Percentiles rank a stretch among this genome's conserved stretches.
Conservation (phyloP, 345 rosid genomes). For the Punica granatum region DNA sequence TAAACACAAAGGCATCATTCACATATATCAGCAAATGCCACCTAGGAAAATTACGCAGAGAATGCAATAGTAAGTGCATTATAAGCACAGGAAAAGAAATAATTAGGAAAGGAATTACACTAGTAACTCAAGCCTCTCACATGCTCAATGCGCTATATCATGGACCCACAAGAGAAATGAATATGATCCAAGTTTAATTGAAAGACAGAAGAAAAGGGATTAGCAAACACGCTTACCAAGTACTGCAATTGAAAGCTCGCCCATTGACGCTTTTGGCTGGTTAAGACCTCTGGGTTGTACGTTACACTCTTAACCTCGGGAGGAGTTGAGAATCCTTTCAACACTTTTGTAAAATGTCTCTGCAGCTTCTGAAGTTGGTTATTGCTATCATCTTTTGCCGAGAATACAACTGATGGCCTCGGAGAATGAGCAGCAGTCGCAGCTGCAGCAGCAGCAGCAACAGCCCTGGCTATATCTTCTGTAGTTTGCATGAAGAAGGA, state of each 20-base stretch:
- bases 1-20: not conserved
- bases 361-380: constrained; percentile 69
- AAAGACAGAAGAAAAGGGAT: not conserved
- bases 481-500: constrained; percentile 59
- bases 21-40: not conserved
- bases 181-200: not conserved
- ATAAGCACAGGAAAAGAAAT: not conserved
- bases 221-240: constrained; percentile 36
- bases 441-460: constrained; percentile 69
- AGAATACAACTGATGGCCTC: constrained; percentile 81
- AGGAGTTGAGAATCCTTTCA: constrained; percentile 65
- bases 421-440: constrained; percentile 65
- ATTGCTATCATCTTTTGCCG: constrained; percentile 56
- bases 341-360: constrained; percentile 53
- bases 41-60: not conserved
- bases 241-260: constrained; percentile 74
- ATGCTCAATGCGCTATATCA: not conserved
- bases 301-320: constrained; percentile 40
- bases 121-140: not conserved
- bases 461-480: constrained; percentile 77
- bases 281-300: constrained; percentile 90
- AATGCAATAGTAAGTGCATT: not conserved
- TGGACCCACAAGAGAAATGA: not conserved
- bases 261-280: constrained; percentile 97
- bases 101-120: not conserved